Percentiles rank a stretch among this genome's conserved stretches.
These are phyloP conservation scores for Athelia sp. DNA, from an alignment of 1,284 basidiomycete species.

Conservation along the genomic window DNA sequence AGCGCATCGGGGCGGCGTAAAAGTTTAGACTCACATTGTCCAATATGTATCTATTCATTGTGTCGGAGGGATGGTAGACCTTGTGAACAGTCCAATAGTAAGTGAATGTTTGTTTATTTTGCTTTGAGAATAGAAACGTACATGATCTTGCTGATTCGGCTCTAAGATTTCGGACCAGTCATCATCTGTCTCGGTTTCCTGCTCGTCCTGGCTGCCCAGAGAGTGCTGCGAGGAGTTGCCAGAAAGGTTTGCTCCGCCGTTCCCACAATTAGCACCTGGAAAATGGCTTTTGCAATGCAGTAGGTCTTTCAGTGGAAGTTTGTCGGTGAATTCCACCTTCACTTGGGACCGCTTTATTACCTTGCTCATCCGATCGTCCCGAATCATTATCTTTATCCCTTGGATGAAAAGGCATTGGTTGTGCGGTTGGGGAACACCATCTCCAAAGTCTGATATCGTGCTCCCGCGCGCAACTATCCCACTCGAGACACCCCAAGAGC, in stretches of 20 bases:
- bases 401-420: conserved; percentile 1
- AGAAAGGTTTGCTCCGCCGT: too few species aligned
- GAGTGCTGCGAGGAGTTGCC: too few species aligned
- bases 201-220: too few species aligned
- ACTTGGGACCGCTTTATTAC: not conserved
- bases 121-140: not conserved
- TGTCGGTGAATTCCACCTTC: not conserved
- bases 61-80: not conserved
- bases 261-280: too few species aligned
- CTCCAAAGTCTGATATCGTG: not conserved
- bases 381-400: not conserved
- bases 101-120: not conserved
- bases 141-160: not conserved
- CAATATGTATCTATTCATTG: not conserved
- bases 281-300: too few species aligned
- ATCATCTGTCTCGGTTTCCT: not conserved
- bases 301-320: not conserved
- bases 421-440: not conserved
- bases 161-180: not conserved
- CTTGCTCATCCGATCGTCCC: not conserved
- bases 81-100: not conserved
- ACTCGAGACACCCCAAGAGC: not conserved
- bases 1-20: too few species aligned
- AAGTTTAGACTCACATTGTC: not conserved
- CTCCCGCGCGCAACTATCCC: not conserved